Evolutionary conservation across 208 protist species (phyloP).

Genomic region (Endotrypanum monterogeii): DNA sequence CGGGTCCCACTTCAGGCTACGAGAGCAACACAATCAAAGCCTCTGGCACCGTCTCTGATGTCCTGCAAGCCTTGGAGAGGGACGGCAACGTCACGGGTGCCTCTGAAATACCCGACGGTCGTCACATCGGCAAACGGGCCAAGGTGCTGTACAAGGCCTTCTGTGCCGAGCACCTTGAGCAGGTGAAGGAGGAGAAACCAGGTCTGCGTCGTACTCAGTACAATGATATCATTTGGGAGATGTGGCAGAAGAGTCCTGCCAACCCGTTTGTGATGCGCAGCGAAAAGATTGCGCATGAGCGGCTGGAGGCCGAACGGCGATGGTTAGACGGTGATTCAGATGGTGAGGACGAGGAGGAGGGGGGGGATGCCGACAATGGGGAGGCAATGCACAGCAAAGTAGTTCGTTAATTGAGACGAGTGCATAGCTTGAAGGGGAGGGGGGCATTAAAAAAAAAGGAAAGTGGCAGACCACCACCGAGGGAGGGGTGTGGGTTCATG

Average conservation of each 20-base stretch:
- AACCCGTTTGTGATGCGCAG: constrained; percentile 90
- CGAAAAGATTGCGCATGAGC: constrained; percentile 57
- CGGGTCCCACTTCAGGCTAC: constrained; percentile 4
- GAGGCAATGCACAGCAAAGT: constrained; percentile 13
- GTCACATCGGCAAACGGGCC: constrained; percentile 86
- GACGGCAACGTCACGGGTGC: not conserved
- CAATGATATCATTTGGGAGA: constrained; percentile 88
- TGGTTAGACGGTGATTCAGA: constrained; percentile 75
- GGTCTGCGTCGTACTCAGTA: constrained; percentile 86
- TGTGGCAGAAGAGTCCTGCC: constrained; percentile 80
- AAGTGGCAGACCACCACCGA: not conserved
- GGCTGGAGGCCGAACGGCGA: constrained; percentile 68
- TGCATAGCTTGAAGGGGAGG: not conserved
- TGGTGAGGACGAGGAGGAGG: constrained; percentile 45
- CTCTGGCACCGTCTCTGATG: constrained; percentile 50
- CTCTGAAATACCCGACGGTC: constrained; percentile 52
- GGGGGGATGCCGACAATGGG: constrained; percentile 19
- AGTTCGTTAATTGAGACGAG: not conserved
- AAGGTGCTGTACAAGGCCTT: constrained; percentile 83
- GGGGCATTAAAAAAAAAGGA: not conserved
- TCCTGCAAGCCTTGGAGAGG: constrained; percentile 46
- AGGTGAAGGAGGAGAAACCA: constrained; percentile 74
- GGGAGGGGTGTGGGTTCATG: not conserved
- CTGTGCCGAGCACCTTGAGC: constrained; percentile 64
- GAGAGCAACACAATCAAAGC: constrained; percentile 36